Base-by-base conservation (phyloP, 306 rosid species). In the Dryas drummondii region DNA sequence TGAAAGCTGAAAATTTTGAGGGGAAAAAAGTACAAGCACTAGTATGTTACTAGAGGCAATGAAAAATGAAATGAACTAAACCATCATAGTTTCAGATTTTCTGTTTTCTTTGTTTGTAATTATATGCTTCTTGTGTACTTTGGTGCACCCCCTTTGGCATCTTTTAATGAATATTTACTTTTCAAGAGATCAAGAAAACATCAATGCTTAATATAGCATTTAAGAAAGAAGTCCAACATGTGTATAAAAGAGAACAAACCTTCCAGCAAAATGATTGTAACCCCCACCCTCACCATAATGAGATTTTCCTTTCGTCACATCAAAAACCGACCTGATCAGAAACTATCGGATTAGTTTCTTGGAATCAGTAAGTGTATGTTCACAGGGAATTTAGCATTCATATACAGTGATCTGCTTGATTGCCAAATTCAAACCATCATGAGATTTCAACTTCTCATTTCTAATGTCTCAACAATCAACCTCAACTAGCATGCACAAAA, bases 251-350 rank as follows among this genome's bases (percentile, higher is more conserved):
- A 56, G 70, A 66, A 27, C 77, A 72, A 77, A 83, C 98, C 96
- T 94, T 91, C 98, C 98, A 73, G 98, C 63, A 87, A 94, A 94
- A 84, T 94, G 98, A 88, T 81, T 84, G 80, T 94, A 94, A 7
- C 96, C 96, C 64, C 98, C 98, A 80, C 94, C 94, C 67, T 74
- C 65, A 62, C 98, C 98, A 70, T 94, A 94, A 78, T 94, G 97
- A 83, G 97, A 83, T 83, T 90, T 94, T 49, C 98, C 97, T 81
- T 94, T 91, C 0, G 94, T 88, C 62, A 94, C 98, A 83, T 94
- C 97, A 74, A 87, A 94, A 59, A 94, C 94, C 17, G 96, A 94
- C 71, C 98, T 94, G 87, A 64, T 74, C 59, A 76, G 22, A 78
- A 61, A 71, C 55, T 41, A 74, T 2, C 47, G 13, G 13, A 75